Conservation (phyloP, 345 rosid genomes). For the Viola odorata region DNA sequence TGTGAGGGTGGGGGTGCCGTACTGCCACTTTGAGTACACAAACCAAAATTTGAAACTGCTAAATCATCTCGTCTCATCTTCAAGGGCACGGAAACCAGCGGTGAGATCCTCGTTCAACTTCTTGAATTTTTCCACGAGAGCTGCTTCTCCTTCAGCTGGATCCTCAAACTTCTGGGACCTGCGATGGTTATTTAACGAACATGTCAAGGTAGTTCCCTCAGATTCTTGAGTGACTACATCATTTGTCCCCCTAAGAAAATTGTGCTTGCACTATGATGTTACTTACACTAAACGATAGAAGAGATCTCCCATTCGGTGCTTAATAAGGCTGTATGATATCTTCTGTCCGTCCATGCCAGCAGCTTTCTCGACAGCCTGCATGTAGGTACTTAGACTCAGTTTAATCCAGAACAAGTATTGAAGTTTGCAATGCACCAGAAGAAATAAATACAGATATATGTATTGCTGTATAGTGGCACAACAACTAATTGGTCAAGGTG, state of each 20-base stretch:
- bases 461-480: not conserved
- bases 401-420: no score
- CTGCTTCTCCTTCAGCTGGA: slow-evolving; percentile 95
- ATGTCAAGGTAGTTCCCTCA: not conserved
- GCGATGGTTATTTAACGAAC: slow-evolving; percentile 9
- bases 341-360: slow-evolving; percentile 99
- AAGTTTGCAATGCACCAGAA: not conserved
- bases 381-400: not conserved
- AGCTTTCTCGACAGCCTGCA: slow-evolving; percentile 92
- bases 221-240: not conserved
- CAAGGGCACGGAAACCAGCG: slow-evolving; percentile 91
- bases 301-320: slow-evolving; percentile 96
- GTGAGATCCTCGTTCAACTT: slow-evolving; percentile 84
- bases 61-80: slow-evolving; percentile 87
- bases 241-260: not conserved
- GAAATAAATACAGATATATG: not conserved
- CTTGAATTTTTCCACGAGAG: slow-evolving; percentile 72
- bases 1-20: slow-evolving; percentile 3
- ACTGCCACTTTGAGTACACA: not conserved
- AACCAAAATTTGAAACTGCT: slow-evolving; percentile 2
- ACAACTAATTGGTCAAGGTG: no score
- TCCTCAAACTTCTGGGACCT: slow-evolving; percentile 99
- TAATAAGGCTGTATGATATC: slow-evolving; percentile 82
- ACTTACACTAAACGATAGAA: slow-evolving; percentile 91
- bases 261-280: not conserved